A percentile compares a stretch with the other conserved stretches of the same genome.
phyloP scores from a whole-genome alignment of 192 early-diverging fungal species.

The Backusella mclennaniae region DNA sequence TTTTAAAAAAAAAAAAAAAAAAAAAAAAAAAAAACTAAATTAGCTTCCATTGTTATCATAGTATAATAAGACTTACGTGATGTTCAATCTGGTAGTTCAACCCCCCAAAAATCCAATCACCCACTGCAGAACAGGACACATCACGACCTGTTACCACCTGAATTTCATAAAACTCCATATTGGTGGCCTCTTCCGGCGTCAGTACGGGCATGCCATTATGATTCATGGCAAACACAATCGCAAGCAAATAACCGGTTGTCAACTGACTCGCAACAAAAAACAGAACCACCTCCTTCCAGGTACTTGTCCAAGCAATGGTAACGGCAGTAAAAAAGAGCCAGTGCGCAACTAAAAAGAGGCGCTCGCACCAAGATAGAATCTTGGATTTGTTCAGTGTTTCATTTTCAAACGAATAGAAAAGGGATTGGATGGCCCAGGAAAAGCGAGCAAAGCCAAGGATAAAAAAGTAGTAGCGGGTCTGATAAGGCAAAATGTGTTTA shows the following conservation, averaged over 20 bases:
- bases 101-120: conserved; percentile 82
- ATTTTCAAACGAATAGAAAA: conserved; percentile 52
- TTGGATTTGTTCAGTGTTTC: conserved; percentile 47
- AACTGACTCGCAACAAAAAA: conserved; percentile 66
- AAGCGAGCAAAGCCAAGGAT: conserved; percentile 70
- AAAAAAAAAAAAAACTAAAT: neutral
- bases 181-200: conserved; percentile 54
- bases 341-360: conserved; percentile 57
- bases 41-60: neutral
- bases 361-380: conserved; percentile 49
- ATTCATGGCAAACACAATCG: conserved; percentile 77
- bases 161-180: conserved; percentile 74
- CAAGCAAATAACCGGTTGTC: conserved; percentile 67
- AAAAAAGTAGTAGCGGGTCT: conserved; percentile 69
- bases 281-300: conserved; percentile 40
- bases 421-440: conserved; percentile 70
- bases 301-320: conserved; percentile 44
- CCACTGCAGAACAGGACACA: conserved; percentile 55
- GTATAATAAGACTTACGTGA: conserved; percentile 48
- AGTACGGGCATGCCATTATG: conserved; percentile 86
- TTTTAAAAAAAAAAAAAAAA: neutral
- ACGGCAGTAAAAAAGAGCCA: conserved; percentile 63
- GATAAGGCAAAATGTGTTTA: conserved; percentile 40
- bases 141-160: conserved; percentile 77
- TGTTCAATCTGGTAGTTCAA: conserved; percentile 88